Evolutionary conservation across 176 grass and related monocot species (phyloP), one percentile per base, ranked within the genome.

Genomic region (Eragrostis curvula): DNA sequence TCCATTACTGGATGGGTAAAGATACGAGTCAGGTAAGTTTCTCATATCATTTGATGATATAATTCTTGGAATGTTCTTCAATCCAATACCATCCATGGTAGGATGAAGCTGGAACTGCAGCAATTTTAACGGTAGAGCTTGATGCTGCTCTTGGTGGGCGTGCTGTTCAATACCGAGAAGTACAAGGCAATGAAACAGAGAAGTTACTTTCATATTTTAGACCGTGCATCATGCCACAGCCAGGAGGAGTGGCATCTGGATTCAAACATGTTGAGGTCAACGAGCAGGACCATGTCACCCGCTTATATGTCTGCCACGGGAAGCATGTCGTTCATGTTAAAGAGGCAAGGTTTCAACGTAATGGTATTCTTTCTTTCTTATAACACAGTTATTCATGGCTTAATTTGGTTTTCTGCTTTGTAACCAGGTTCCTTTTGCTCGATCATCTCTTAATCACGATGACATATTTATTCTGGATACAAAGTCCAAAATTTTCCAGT

Each of bases 1-100:
- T 99, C 81, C 93, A 99, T 86, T 99, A 99, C 86, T 99, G 96
- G 96, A 89, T 96, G 74, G 96, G 96, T 79, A 99, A 96, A 91
- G 93, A 99, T 87, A 99, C 91, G 58, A 94, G 88, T 75, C 96
- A 99, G 97, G 97, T 96, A 85, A 28, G 68, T 71, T 67, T 87
- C 70, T 90, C 43, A 77, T 75, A 79, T 57, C 12, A 86, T 73
- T 77, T 39, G 64, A 68, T 69, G 27, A 45, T 56, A 84, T 42
- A 77, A n/a, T 84, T 77, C 41, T 36, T 17, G 36, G 58, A 58
- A 69, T 9, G 51, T 69, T 59, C 52, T 36, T 77, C 14, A 77
- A 84, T 48, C 63, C 36, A 73, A 65, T 83, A 14, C 76, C 65
- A 71, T 21, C 69, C 45, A 69, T 73, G 16, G 65, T 62, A 99